phyloP scores from a whole-genome alignment of 2,329 filamentous ascomycete species.

The Lachnellula willkommii region DNA sequence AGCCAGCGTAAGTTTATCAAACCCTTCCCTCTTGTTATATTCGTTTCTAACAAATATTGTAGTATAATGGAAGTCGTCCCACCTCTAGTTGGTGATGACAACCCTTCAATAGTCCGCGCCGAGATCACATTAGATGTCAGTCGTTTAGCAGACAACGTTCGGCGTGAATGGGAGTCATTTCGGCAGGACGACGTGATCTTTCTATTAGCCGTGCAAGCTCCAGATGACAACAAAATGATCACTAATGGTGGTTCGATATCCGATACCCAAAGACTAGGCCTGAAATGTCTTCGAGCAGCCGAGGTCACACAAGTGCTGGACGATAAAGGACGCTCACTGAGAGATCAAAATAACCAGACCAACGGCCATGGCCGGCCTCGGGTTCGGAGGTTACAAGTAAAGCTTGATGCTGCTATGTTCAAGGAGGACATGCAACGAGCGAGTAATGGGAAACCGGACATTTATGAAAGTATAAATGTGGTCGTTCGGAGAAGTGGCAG shows the following conservation, averaged over 20 bases:
- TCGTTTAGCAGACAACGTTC: slow-evolving; percentile 67
- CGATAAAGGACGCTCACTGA: slow-evolving; percentile 70
- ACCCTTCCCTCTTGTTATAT: slow-evolving; percentile 7
- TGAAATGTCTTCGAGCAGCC: slow-evolving; percentile 71
- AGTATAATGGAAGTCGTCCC: slow-evolving; percentile 78
- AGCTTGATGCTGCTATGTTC: slow-evolving; percentile 74
- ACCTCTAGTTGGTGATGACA: slow-evolving; percentile 73
- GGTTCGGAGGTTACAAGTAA: slow-evolving; percentile 68
- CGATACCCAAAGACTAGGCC: slow-evolving; percentile 56
- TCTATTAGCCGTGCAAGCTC: slow-evolving; percentile 68
- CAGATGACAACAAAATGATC: slow-evolving; percentile 42
- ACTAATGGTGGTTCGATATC: slow-evolving; percentile 49
- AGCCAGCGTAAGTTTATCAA: slow-evolving; percentile 52
- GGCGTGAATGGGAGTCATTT: slow-evolving; percentile 84
- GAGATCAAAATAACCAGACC: slow-evolving; percentile 55
- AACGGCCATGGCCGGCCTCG: slow-evolving; percentile 60
- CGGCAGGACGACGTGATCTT: slow-evolving; percentile 87
- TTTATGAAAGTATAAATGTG: slow-evolving; percentile 82
- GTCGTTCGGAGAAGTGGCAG: slow-evolving; percentile 75
- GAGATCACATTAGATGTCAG: slow-evolving; percentile 83
- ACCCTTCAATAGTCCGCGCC: slow-evolving; percentile 77
- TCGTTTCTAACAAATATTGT: slow-evolving; percentile 13
- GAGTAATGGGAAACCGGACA: slow-evolving; percentile 63
- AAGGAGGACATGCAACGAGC: slow-evolving; percentile 66
- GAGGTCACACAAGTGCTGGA: slow-evolving; percentile 83